Percentiles rank a stretch among this genome's conserved stretches.
phyloP scores from a whole-genome alignment of 139 green algal genomes.

The Microglena sp. region DNA sequence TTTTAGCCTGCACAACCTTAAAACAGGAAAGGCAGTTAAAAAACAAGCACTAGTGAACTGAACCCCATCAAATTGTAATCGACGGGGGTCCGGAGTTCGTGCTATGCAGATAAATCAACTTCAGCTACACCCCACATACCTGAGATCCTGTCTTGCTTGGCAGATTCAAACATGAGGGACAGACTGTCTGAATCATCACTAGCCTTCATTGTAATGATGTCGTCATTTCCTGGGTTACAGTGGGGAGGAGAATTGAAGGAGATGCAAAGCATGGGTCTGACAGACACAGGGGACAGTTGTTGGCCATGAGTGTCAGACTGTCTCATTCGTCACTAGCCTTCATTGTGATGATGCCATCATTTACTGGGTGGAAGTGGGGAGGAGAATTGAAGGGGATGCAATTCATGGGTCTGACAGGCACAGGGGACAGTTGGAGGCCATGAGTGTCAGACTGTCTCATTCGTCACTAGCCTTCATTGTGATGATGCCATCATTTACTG shows the following conservation, averaged over 20 bases:
- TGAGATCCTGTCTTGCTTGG: slow-evolving; percentile 25
- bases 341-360: neutral
- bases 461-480: neutral
- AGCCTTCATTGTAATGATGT: slow-evolving; percentile 94
- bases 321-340: neutral
- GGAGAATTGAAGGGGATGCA: neutral
- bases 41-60: too few relatives aligned
- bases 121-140: too few relatives aligned
- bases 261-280: neutral
- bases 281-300: neutral
- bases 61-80: too few relatives aligned
- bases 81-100: too few relatives aligned
- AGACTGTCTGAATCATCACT: slow-evolving; percentile 88
- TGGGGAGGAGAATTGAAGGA: too few relatives aligned
- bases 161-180: slow-evolving; percentile 94
- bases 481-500: neutral
- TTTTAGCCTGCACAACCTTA: too few relatives aligned
- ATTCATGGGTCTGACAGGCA: neutral
- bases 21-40: too few relatives aligned
- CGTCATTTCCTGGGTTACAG: slow-evolving; percentile 62
- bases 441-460: neutral
- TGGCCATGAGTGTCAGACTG: neutral
- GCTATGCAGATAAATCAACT: too few relatives aligned
- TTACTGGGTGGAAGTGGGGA: neutral
- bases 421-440: neutral